These are phyloP conservation scores for Wickerhamiella cacticola DNA, from an alignment of 805 yeast species.

Conservation along the genomic window DNA sequence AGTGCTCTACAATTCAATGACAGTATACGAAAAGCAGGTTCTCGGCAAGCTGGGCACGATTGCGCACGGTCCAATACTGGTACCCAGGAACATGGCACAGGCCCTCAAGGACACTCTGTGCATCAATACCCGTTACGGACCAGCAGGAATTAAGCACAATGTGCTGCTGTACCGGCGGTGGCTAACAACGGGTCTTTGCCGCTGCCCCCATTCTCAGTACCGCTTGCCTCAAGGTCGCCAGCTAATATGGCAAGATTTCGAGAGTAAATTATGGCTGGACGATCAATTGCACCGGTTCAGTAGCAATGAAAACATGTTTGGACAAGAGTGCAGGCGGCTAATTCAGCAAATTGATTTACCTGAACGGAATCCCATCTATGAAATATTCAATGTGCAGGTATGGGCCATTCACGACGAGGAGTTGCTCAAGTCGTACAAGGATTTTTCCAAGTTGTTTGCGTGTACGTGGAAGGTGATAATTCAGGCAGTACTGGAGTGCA, in stretches of 20 bases:
- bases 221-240: too few relatives aligned
- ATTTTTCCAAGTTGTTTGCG: neutral
- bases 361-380: neutral
- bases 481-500: neutral
- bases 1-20: slow-evolving; percentile 1
- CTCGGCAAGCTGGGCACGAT: slow-evolving; percentile 2
- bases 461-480: neutral
- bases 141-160: neutral
- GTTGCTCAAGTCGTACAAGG: neutral
- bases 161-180: neutral
- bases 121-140: neutral
- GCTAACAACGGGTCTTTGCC: neutral
- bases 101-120: neutral
- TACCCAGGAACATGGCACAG: neutral
- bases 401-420: neutral
- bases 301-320: neutral
- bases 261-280: slow-evolving; percentile 1
- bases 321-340: neutral
- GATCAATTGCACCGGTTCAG: slow-evolving; percentile 2
- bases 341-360: neutral
- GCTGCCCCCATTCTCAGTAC: neutral
- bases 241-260: neutral
- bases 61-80: neutral
- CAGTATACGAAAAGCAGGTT: neutral
- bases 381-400: neutral